phyloP scores from a whole-genome alignment of 2,329 filamentous ascomycete genomes.

The Cladosporium phlei region DNA sequence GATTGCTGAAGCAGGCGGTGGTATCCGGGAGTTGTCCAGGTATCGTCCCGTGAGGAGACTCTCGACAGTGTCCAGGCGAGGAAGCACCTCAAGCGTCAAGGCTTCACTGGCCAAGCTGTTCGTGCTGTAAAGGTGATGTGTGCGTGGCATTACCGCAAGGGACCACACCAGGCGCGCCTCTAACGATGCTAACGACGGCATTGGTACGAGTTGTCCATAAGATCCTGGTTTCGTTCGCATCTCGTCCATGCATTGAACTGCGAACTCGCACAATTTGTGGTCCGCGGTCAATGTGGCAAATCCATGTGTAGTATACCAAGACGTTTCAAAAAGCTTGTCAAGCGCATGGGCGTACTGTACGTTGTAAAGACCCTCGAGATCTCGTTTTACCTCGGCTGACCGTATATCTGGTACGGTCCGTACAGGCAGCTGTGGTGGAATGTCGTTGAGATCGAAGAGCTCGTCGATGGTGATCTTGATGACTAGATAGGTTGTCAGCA shows the following conservation, averaged over 20 bases:
- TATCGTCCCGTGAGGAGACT: constrained; percentile 69
- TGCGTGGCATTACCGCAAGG: constrained; percentile 43
- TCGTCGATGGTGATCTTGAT: constrained; percentile 62
- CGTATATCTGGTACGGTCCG: constrained; percentile 39
- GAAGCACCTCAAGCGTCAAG: constrained; percentile 53
- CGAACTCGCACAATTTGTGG: constrained; percentile 58
- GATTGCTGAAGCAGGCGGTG: constrained; percentile 37
- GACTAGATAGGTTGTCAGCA: constrained; percentile 26
- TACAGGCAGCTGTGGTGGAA: constrained; percentile 45
- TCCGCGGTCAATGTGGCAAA: constrained; percentile 52
- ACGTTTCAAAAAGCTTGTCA: constrained; percentile 72
- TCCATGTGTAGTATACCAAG: constrained; percentile 66
- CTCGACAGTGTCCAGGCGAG: constrained; percentile 71
- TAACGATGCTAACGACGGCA: constrained; percentile 41
- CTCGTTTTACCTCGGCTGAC: constrained; percentile 50
- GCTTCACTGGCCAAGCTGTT: constrained; percentile 44
- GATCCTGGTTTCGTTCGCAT: constrained; percentile 28
- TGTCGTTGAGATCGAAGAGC: constrained; percentile 60
- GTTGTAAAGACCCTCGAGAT: constrained; percentile 68
- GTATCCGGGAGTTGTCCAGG: constrained; percentile 56
- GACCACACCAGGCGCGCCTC: constrained; percentile 59
- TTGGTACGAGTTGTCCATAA: constrained; percentile 12
- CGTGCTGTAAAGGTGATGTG: constrained; percentile 28
- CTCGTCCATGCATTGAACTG: constrained; percentile 58
- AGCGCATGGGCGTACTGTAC: constrained; percentile 72